Conservation (phyloP, 2,329 filamentous ascomycete species). For the Fusarium fujikuroi region DNA sequence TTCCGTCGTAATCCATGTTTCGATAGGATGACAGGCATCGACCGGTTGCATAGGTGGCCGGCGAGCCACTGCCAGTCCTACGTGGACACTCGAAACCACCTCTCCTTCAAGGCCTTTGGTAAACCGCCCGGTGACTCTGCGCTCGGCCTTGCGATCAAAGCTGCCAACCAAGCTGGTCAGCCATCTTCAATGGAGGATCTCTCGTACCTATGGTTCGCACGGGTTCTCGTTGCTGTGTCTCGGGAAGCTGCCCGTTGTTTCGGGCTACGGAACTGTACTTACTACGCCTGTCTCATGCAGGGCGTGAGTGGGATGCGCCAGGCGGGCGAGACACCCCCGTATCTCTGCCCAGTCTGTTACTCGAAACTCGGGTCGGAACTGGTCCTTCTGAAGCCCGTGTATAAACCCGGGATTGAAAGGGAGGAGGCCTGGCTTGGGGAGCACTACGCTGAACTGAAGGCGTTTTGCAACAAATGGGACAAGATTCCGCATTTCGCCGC, state of each 20-base stretch:
- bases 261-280: constrained; percentile 72
- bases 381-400: constrained; percentile 16
- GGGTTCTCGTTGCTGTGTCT: constrained; percentile 65
- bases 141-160: constrained; percentile 51
- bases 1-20: constrained; percentile 70
- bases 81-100: constrained; percentile 47
- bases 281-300: constrained; percentile 74
- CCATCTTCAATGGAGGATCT: constrained; percentile 34
- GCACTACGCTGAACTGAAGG: constrained; percentile 53
- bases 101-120: background rate
- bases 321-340: constrained; percentile 71
- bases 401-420: constrained; percentile 14
- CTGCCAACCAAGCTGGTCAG: constrained; percentile 11
- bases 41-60: constrained; percentile 70
- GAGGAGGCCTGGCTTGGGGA: constrained; percentile 42
- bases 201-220: constrained; percentile 65
- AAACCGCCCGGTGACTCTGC: constrained; percentile 32
- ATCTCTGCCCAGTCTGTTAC: constrained; percentile 69
- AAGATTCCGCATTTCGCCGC: constrained; percentile 58
- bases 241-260: constrained; percentile 78
- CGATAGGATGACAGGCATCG: constrained; percentile 51
- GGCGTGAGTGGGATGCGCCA: constrained; percentile 66
- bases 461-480: constrained; percentile 55
- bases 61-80: constrained; percentile 68
- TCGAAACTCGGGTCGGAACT: constrained; percentile 58